These are phyloP conservation scores for Pseudogymnoascus sp. DNA, from an alignment of 2,329 filamentous ascomycete species.

Conservation along the genomic window DNA sequence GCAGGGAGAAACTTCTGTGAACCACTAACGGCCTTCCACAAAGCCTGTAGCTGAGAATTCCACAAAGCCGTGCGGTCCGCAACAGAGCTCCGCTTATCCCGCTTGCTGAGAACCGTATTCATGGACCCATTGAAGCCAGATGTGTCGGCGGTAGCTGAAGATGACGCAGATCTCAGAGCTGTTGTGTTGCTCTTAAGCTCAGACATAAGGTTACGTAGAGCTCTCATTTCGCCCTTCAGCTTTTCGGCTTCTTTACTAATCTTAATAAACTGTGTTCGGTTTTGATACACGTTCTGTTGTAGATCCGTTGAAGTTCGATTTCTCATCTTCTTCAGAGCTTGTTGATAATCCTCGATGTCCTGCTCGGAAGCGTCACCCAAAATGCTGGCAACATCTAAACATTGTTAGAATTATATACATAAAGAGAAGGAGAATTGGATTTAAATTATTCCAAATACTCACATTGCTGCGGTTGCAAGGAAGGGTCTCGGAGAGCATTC, in stretches of 20 bases:
- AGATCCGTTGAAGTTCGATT: conserved; percentile 52
- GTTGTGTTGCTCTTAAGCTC: conserved; percentile 78
- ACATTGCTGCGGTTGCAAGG: conserved; percentile 74
- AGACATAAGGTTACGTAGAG: conserved; percentile 81
- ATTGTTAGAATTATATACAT: conserved; percentile 17
- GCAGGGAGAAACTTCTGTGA: conserved; percentile 96
- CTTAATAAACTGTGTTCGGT: conserved; percentile 96
- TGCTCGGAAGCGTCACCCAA: conserved; percentile 31
- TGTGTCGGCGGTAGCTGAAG: conserved; percentile 43
- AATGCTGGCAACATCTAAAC: conserved; percentile 33
- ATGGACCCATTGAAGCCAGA: conserved; percentile 47
- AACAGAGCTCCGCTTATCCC: conserved; percentile 85
- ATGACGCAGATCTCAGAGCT: conserved; percentile 55
- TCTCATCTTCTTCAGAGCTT: conserved; percentile 26
- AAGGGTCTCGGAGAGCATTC: conserved; percentile 72
- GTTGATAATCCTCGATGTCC: conserved; percentile 30
- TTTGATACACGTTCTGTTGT: conserved; percentile 94
- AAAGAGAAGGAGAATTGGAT: neutral
- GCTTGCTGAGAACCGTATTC: conserved; percentile 53
- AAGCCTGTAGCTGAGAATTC: conserved; percentile 66
- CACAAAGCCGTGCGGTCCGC: conserved; percentile 60
- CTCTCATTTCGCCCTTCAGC: conserved; percentile 91
- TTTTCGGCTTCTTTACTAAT: conserved; percentile 99
- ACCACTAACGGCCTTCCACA: conserved; percentile 97
- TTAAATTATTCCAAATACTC: conserved; percentile 29